Conservation (phyloP, 176 grass and related monocot genomes). For the Eragrostis curvula region DNA sequence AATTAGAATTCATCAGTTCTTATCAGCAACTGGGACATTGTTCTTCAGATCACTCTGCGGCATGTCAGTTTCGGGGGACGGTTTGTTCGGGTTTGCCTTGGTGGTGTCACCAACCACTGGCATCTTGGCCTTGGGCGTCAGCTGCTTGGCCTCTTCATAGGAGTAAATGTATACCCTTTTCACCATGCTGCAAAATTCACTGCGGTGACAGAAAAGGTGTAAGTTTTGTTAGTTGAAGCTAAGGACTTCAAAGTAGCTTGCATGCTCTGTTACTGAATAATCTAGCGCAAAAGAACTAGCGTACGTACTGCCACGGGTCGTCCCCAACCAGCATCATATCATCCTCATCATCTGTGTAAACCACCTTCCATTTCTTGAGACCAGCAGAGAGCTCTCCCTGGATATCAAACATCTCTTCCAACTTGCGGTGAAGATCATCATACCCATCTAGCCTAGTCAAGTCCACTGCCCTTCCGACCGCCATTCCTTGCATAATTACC, state of each 20-base stretch:
- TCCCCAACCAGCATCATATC: conserved; percentile 86
- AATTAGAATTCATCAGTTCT: conserved; percentile 59
- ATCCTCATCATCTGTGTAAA: conserved; percentile 79
- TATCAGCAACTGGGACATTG: conserved; percentile 27
- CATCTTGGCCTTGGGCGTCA: conserved; percentile 57
- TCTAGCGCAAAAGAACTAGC: neutral
- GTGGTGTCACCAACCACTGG: conserved; percentile 41
- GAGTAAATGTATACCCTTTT: conserved; percentile 84
- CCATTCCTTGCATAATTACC: conserved; percentile 92
- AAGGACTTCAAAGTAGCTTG: neutral
- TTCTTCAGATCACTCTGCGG: conserved; percentile 34
- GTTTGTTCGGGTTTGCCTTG: conserved; percentile 50
- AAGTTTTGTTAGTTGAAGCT: neutral
- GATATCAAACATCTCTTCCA: conserved; percentile 91
- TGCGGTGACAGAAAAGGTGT: neutral
- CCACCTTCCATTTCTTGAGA: conserved; percentile 73
- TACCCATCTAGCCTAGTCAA: conserved; percentile 67
- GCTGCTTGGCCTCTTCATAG: conserved; percentile 70
- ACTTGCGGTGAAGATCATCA: conserved; percentile 50
- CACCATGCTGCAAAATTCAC: conserved; percentile 78
- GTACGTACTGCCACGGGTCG: conserved; percentile 72
- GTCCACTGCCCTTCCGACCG: conserved; percentile 77
- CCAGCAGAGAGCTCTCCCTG: conserved; percentile 64
- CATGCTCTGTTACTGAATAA: neutral
- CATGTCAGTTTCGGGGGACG: conserved; percentile 37